These are phyloP conservation scores for Phylloboletellus chloephorus DNA, from an alignment of 1,284 basidiomycete genomes.

Conservation along the genomic window DNA sequence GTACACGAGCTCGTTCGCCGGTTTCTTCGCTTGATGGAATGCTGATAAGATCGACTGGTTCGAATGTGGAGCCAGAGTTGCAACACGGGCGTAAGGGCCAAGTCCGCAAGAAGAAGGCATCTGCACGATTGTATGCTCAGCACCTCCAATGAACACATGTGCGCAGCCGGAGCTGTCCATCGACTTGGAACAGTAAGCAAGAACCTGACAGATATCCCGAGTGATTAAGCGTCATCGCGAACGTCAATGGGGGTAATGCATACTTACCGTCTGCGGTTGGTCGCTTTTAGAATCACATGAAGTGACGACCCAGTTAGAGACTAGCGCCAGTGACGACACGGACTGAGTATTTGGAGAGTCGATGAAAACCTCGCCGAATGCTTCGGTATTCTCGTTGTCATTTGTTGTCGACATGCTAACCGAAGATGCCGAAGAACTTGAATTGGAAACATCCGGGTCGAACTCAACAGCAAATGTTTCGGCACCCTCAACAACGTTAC, in stretches of 20 bases:
- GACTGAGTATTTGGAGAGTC: constrained; percentile 24
- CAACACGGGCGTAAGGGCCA: constrained; percentile 17
- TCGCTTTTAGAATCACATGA: constrained; percentile 19
- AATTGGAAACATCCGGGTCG: not conserved
- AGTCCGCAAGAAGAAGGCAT: constrained; percentile 25
- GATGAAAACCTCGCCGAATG: constrained; percentile 29
- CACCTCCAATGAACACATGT: constrained; percentile 26
- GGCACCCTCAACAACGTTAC: not conserved
- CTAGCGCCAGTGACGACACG: constrained; percentile 19
- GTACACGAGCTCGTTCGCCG: constrained; percentile 7
- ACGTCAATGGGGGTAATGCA: not conserved
- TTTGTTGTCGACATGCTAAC: not conserved
- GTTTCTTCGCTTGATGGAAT: constrained; percentile 2
- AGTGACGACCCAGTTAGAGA: constrained; percentile 26
- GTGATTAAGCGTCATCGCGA: not conserved
- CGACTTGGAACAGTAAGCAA: constrained; percentile 15
- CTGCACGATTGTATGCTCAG: constrained; percentile 25
- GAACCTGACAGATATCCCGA: constrained; percentile 4
- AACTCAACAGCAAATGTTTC: constrained; percentile 5
- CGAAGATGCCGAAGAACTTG: not conserved
- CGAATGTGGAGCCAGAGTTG: constrained; percentile 5
- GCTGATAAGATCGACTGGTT: constrained; percentile 6
- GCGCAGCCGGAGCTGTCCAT: constrained; percentile 20
- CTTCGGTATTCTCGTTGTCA: constrained; percentile 3
- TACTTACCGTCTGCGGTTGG: constrained; percentile 7